Conservation (phyloP, 2,329 filamentous ascomycete species). For the Gnomoniopsis sp. region DNA sequence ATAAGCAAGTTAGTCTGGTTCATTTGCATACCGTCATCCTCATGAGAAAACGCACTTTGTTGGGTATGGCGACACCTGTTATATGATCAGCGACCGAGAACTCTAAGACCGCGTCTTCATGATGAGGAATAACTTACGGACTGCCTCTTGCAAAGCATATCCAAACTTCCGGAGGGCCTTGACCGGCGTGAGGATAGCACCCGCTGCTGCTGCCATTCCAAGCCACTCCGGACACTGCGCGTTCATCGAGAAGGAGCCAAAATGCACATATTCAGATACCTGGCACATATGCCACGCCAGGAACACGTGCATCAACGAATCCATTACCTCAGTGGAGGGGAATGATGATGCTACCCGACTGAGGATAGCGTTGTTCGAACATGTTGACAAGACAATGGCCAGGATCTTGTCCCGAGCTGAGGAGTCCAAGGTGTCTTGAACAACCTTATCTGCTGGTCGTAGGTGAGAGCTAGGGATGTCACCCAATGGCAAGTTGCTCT, state of each 20-base stretch:
- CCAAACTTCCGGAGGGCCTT: slow-evolving; percentile 59
- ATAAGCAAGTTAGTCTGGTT: neutral
- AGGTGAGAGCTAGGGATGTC: slow-evolving; percentile 37
- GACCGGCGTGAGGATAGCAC: slow-evolving; percentile 56
- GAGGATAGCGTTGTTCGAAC: slow-evolving; percentile 46
- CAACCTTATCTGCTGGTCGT: slow-evolving; percentile 32
- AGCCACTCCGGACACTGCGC: slow-evolving; percentile 57
- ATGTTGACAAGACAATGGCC: slow-evolving; percentile 59
- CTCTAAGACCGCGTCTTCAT: neutral
- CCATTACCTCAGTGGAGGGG: slow-evolving; percentile 57
- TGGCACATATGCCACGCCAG: slow-evolving; percentile 54
- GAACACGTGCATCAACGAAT: slow-evolving; percentile 59
- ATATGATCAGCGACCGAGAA: slow-evolving; percentile 7
- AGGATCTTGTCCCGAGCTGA: slow-evolving; percentile 59
- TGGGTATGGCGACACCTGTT: slow-evolving; percentile 29
- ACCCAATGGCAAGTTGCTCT: slow-evolving; percentile 41
- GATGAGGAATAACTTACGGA: slow-evolving; percentile 32
- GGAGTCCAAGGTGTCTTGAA: slow-evolving; percentile 41
- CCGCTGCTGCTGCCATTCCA: slow-evolving; percentile 56
- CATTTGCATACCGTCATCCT: neutral
- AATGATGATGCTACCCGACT: slow-evolving; percentile 57
- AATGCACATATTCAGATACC: slow-evolving; percentile 59
- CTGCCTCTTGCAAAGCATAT: slow-evolving; percentile 50
- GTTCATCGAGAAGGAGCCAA: slow-evolving; percentile 55
- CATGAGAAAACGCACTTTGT: slow-evolving; percentile 25